Conservation (phyloP, 192 early-diverging fungal genomes). For the Linnemannia hyalina region DNA sequence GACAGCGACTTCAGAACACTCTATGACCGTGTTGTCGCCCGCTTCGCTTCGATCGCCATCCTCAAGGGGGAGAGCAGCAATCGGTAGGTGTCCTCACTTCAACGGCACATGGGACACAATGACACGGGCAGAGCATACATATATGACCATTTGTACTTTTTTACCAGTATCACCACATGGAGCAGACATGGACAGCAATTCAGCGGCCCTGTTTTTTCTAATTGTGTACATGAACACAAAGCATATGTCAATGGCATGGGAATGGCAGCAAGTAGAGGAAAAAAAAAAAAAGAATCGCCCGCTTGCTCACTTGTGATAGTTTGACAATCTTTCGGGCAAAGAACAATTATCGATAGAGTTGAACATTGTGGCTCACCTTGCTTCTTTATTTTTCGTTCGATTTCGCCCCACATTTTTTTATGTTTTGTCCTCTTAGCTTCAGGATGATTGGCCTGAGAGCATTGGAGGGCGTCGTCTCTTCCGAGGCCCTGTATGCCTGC, state of each 20-base stretch:
- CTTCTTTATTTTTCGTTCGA: not conserved
- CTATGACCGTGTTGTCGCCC: conserved; percentile 69
- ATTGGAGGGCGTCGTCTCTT: conserved; percentile 71
- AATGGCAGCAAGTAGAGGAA: not conserved
- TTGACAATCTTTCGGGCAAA: not conserved
- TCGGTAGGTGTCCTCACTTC: conserved; percentile 18
- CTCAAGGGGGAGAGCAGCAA: conserved; percentile 41
- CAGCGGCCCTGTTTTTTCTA: not conserved
- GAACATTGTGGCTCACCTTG: not conserved
- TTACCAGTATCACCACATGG: not conserved
- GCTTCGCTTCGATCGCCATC: conserved; percentile 63
- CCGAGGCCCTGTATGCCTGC: conserved; percentile 71
- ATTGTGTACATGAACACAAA: not conserved
- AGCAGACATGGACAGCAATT: not conserved
- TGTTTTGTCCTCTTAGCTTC: conserved; percentile 26
- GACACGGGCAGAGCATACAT: not conserved
- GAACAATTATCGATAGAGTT: not conserved
- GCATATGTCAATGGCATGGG: conserved; percentile 6
- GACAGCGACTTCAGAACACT: conserved; percentile 70
- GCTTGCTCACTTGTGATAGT: not conserved
- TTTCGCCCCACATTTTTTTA: not conserved
- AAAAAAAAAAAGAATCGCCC: conserved; percentile 8
- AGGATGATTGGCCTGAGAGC: conserved; percentile 72
- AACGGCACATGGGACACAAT: not conserved
- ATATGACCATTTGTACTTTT: not conserved